Evolutionary conservation across 2,329 filamentous ascomycete genomes (phyloP).

Genomic region (Alternaria conjuncta): DNA sequence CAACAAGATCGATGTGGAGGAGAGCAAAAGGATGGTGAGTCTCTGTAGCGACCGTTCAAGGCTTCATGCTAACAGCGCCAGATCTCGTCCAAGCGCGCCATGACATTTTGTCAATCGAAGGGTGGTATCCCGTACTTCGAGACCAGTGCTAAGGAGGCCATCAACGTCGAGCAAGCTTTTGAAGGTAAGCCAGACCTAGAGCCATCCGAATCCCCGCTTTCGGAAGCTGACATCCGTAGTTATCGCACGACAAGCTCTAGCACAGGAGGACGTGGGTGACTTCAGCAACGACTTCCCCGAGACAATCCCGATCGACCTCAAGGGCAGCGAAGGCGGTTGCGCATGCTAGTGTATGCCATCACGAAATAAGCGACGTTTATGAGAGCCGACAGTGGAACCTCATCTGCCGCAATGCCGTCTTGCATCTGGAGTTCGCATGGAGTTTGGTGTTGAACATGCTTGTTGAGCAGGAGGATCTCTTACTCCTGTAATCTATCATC

Average conservation of each 20-base stretch:
- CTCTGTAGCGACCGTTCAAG: slow-evolving; percentile 8
- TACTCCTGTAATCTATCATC: slow-evolving; percentile 22
- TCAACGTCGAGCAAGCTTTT: slow-evolving; percentile 93
- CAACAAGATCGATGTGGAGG: slow-evolving; percentile 99
- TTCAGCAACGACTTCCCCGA: slow-evolving; percentile 98
- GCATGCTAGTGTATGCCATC: slow-evolving; percentile 67
- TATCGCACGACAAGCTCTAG: slow-evolving; percentile 92
- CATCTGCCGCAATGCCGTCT: slow-evolving; percentile 10
- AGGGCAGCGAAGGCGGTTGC: slow-evolving; percentile 91
- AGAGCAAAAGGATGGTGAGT: slow-evolving; percentile 88
- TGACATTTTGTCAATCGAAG: slow-evolving; percentile 97
- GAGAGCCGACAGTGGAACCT: neutral
- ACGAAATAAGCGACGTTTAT: slow-evolving; percentile 12
- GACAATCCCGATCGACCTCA: slow-evolving; percentile 97
- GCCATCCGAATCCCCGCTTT: neutral
- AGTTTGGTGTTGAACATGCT: slow-evolving; percentile 37
- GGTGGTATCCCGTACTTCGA: slow-evolving; percentile 98
- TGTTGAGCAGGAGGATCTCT: slow-evolving; percentile 14
- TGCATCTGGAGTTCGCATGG: slow-evolving; percentile 31
- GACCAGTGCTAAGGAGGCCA: slow-evolving; percentile 97
- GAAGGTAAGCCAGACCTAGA: slow-evolving; percentile 55
- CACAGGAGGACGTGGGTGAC: slow-evolving; percentile 97
- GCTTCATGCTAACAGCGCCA: slow-evolving; percentile 42
- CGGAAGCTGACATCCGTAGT: slow-evolving; percentile 60
- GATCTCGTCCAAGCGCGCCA: slow-evolving; percentile 94